Base-by-base conservation (phyloP, 441 rosid species). In the Adansonia gregorii region DNA sequence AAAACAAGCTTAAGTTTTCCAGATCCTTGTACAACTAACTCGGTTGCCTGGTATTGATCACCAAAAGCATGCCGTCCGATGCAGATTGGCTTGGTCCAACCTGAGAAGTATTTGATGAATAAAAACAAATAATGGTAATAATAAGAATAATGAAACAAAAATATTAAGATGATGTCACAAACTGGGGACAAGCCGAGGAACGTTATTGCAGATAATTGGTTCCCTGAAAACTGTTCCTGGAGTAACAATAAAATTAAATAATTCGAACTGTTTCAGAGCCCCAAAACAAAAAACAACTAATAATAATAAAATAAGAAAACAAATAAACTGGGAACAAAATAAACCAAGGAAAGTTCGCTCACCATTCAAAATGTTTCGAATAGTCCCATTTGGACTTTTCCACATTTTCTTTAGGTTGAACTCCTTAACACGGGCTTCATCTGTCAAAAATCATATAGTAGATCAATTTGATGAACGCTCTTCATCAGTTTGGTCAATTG, bases 41-140 rank as follows among this genome's bases (percentile, higher is more conserved):
- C 99, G 76, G 97, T 93, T 60, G 99, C 98, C 61, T 93, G 79
- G 85, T 93, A 93, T 83, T 95, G 97, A 83, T 95, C 97, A 70
- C 99, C 97, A 85, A 89, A 95, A 69, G 98, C 97, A 93, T 94
- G 99, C 78, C 98, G 90, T 69, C 99, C 98, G 49, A 94, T 94
- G 88, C 99, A 95, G 51, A 95, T 95, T 79, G 98, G 97, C 86
- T 88, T 92, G 5, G 91, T 88, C 98, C 99, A 95, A 78, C 97
- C 98, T 94, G 84, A 67, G 83, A 81, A 76, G 56, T 0, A 11
- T 11, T 52, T 17, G 5, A 60, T 64, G 61, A 60, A 56, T 55
- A 17, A 31, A 20, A 22, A 43, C 31, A 72, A 56, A 46, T 4
- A 63, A 59, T 11, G 15, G 69, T 24, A 1, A 54, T 52, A 5